Percentiles rank a stretch among this genome's conserved stretches.
Evolutionary conservation across 331 rosid genomes (phyloP).

Genomic region (Malus hybrid): DNA sequence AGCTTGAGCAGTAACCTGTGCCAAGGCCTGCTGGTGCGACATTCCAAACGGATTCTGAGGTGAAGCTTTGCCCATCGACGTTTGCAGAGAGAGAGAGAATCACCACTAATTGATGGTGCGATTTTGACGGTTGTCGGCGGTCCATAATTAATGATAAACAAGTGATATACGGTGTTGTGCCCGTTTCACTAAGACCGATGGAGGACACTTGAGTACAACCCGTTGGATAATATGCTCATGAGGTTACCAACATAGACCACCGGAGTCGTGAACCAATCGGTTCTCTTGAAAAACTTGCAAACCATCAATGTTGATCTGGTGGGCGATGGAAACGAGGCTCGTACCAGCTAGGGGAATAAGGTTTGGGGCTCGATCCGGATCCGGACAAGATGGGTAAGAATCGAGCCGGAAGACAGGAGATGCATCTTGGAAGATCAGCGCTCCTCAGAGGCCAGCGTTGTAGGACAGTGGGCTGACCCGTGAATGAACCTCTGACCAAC

Average conservation of each 20-base stretch:
- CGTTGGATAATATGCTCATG: slow-evolving; percentile 50
- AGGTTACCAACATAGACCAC: slow-evolving; percentile 4
- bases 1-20: slow-evolving; percentile 97
- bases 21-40: slow-evolving; percentile 98
- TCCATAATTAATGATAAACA: slow-evolving; percentile 47
- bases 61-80: no score
- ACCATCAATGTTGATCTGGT: slow-evolving; percentile 1
- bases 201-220: slow-evolving; percentile 53
- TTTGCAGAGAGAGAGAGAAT: no score
- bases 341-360: neutral
- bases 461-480: no score
- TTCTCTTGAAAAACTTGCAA: neutral
- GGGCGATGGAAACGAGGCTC: neutral
- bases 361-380: neutral
- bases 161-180: slow-evolving; percentile 41
- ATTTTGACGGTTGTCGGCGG: slow-evolving; percentile 46
- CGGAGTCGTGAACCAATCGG: neutral
- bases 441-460: no score
- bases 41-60: slow-evolving; percentile 92
- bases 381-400: slow-evolving; percentile 16
- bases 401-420: slow-evolving; percentile 54
- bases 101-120: slow-evolving; percentile 26
- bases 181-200: slow-evolving; percentile 69
- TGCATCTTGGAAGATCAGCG: slow-evolving; percentile 1
- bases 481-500: no score